These are phyloP conservation scores for Mortierella sp. DNA, from an alignment of 371 early-diverging fungal genomes.

Conservation along the genomic window DNA sequence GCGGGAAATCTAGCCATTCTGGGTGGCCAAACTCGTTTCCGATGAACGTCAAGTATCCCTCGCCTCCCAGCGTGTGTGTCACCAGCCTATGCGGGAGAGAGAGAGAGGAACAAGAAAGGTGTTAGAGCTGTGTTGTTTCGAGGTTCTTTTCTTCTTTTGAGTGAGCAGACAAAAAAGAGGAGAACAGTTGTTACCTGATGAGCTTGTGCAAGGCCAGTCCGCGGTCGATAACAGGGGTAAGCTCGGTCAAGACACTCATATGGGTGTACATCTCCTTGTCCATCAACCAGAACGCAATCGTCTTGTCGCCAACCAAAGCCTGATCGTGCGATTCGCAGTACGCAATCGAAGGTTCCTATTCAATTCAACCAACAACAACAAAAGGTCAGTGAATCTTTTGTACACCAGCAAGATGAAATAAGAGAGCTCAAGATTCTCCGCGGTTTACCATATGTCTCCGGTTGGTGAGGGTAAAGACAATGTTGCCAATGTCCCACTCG, in stretches of 20 bases:
- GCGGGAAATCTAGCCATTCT: conserved; percentile 98
- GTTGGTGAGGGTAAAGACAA: conserved; percentile 90
- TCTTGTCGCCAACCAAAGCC: conserved; percentile 98
- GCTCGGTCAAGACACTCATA: conserved; percentile 87
- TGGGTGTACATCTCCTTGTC: conserved; percentile 97
- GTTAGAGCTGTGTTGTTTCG: not conserved
- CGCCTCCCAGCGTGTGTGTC: conserved; percentile 92
- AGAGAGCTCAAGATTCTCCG: conserved; percentile 84
- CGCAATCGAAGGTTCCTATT: conserved; percentile 86
- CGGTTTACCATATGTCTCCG: conserved; percentile 82
- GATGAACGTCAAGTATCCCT: conserved; percentile 96
- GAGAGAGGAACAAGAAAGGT: too few species aligned
- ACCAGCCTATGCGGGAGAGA: conserved; percentile 66
- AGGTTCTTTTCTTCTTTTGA: not conserved
- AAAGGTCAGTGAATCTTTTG: too few species aligned
- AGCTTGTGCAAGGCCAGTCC: conserved; percentile 96
- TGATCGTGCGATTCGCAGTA: conserved; percentile 98
- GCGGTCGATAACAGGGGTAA: conserved; percentile 93
- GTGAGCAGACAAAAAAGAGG: conserved; percentile 31
- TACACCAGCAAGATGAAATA: conserved; percentile 97
- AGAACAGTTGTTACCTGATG: conserved; percentile 83
- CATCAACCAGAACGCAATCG: conserved; percentile 99
- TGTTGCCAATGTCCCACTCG: conserved; percentile 92
- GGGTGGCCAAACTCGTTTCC: conserved; percentile 99
- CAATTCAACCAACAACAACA: conserved; percentile 58